Evolutionary conservation across 164 flowering plant species (phyloP).

Genomic region (Tinospora cordifolia): DNA sequence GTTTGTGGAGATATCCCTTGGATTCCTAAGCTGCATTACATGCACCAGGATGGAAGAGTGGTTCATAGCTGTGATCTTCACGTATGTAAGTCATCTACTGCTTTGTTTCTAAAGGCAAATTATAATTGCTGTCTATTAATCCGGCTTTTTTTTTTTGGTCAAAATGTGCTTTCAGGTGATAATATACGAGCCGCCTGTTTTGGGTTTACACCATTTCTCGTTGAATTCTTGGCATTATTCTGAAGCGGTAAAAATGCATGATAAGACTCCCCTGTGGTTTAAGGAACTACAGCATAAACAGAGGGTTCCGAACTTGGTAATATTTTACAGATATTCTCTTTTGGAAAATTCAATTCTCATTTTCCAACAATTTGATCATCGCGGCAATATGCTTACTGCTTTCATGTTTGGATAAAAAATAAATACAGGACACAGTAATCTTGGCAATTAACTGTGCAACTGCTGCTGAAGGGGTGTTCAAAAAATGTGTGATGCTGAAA

Average conservation of each 20-base stretch:
- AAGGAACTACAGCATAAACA: conserved; percentile 45
- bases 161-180: conserved; percentile 47
- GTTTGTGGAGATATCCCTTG: conserved; percentile 20
- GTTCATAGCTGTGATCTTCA: conserved; percentile 52
- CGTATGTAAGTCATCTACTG: conserved; percentile 72
- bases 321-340: not conserved
- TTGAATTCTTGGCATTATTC: conserved; percentile 26
- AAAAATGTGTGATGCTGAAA: conserved; percentile 21
- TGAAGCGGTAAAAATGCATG: conserved; percentile 23
- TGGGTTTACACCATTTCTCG: conserved; percentile 70
- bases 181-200: conserved; percentile 61
- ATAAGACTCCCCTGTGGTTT: conserved; percentile 76
- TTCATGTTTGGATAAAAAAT: not conserved
- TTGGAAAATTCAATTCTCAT: not conserved
- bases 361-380: not conserved
- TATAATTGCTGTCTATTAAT: not conserved
- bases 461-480: conserved; percentile 40
- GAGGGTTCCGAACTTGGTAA: conserved; percentile 62
- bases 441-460: conserved; percentile 62
- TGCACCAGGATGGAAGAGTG: conserved; percentile 45
- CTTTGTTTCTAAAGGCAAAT: not conserved
- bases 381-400: not conserved
- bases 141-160: conserved; percentile 5
- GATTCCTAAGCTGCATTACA: conserved; percentile 67
- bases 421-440: conserved; percentile 54